Conservation (phyloP, 2,329 filamentous ascomycete genomes). For the Colletotrichum tamarilloi region DNA sequence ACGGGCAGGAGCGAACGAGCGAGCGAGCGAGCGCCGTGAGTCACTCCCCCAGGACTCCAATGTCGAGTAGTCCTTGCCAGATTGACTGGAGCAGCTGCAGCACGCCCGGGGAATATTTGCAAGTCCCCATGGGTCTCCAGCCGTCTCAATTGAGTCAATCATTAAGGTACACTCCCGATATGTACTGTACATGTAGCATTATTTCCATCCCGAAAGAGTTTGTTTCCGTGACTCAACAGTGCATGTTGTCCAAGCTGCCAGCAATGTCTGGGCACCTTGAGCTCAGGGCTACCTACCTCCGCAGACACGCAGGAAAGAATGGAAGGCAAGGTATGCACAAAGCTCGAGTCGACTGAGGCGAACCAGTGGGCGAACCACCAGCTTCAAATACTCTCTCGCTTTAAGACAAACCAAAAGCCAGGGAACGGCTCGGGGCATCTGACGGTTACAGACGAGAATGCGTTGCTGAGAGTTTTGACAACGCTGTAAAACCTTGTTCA, state of each 20-base stretch:
- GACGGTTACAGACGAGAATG: constrained; percentile 3
- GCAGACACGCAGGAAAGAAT: too few species aligned
- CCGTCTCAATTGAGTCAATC: background rate
- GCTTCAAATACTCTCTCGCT: background rate
- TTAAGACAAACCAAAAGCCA: background rate
- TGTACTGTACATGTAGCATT: background rate
- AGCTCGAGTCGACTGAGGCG: background rate
- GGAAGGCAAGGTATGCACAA: background rate
- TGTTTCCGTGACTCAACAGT: constrained; percentile 1
- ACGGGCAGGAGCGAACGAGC: constrained; percentile 1
- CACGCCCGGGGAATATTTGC: background rate
- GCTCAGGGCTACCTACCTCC: background rate
- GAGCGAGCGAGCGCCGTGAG: background rate
- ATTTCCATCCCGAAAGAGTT: background rate
- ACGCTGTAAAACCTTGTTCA: constrained; percentile 26
- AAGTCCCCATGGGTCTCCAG: background rate
- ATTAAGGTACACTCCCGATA: background rate
- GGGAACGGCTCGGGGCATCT: constrained; percentile 5
- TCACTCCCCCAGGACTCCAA: background rate
- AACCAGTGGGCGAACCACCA: background rate
- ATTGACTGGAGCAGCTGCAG: background rate
- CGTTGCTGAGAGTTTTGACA: constrained; percentile 20
- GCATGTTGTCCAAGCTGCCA: constrained; percentile 19
- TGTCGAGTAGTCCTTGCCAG: background rate
- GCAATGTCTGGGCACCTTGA: constrained; percentile 3